phyloP scores from a whole-genome alignment of 176 grass and related monocot genomes.

The Musa itinerans region DNA sequence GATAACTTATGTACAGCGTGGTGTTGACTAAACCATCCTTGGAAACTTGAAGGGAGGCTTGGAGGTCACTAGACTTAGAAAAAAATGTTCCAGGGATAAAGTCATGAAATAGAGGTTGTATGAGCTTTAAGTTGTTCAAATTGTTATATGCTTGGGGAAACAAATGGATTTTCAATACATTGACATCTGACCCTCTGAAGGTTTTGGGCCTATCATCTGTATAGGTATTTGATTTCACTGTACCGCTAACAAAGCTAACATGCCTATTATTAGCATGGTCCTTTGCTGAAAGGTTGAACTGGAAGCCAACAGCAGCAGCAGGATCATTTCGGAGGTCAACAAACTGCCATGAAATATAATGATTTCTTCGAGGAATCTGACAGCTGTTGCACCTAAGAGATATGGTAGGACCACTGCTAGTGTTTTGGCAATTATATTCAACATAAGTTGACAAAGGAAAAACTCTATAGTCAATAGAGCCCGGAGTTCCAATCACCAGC shows the following conservation, averaged over 20 bases:
- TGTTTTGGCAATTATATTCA: conserved; percentile 67
- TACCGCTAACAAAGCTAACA: conserved; percentile 69
- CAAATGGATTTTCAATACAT: conserved; percentile 81
- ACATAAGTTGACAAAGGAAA: conserved; percentile 48
- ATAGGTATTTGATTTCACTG: conserved; percentile 50
- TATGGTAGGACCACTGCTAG: conserved; percentile 55
- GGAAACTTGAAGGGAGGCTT: conserved; percentile 62
- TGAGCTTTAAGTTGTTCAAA: conserved; percentile 51
- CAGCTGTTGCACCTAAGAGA: conserved; percentile 68
- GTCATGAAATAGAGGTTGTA: conserved; percentile 80
- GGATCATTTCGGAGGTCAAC: conserved; percentile 53
- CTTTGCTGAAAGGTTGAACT: conserved; percentile 68
- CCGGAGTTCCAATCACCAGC: conserved; percentile 58
- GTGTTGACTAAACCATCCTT: conserved; percentile 78
- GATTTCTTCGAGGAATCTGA: conserved; percentile 65
- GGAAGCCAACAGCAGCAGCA: conserved; percentile 60
- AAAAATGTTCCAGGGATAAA: conserved; percentile 71
- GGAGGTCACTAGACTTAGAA: conserved; percentile 50
- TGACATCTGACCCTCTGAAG: conserved; percentile 75
- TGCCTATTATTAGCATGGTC: conserved; percentile 45
- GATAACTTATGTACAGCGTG: conserved; percentile 73
- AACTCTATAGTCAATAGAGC: conserved; percentile 71
- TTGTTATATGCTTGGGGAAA: conserved; percentile 83
- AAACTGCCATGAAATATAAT: conserved; percentile 94
- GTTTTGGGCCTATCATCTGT: conserved; percentile 54